Evolutionary conservation across 768 basidiomycete species (phyloP), one percentile per base, ranked within the genome.

Genomic region (Austroboletus festivus): DNA sequence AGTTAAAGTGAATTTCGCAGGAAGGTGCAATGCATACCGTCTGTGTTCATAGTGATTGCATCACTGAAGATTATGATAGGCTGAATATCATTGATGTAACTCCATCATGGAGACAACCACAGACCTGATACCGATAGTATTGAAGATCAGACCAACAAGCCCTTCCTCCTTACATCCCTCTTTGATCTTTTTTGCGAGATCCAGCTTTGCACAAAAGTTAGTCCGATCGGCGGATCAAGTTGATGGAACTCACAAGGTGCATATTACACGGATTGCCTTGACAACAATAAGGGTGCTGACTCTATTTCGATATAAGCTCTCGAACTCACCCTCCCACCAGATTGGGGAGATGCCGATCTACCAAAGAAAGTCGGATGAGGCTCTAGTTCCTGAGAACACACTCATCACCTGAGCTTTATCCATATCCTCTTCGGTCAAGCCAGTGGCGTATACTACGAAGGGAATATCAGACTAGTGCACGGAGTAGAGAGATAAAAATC

Each of bases 31-130:
- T n/a, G 56, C 76, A 61, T 71, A 82, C 89, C 89, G 20, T 89
- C 86, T 22, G 87, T 90, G 22, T 86, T 88, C 89, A 92, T 91
- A 13, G 90, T 91, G 40, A 93, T 93, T 16, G 83, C 90, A 66
- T 93, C 90, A 57, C 88, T 86, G 34, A 22, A 42, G 33, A 49
- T 38, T 20, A 16, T 42, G 22, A 38, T 43, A 15, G 46, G 23
- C 31, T 38, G 12, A 12, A 28, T 20, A 31, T 38, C 38, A 13
- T 40, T 24, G 13, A 44, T 5, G 19, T 38, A 20, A 5, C 28
- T 39, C 15, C 21, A 34, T 13, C 15, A n/a, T 21, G 5, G 30
- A n/a, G n/a, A n/a, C n/a, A n/a, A n/a, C 28, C 24, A 55, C 68
- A 53, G 58, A 85, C 88, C 86, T 88, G 55, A 92, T 80, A 48